phyloP scores from a whole-genome alignment of 2,329 filamentous ascomycete genomes.

The Atkinsonella hypoxylon region DNA sequence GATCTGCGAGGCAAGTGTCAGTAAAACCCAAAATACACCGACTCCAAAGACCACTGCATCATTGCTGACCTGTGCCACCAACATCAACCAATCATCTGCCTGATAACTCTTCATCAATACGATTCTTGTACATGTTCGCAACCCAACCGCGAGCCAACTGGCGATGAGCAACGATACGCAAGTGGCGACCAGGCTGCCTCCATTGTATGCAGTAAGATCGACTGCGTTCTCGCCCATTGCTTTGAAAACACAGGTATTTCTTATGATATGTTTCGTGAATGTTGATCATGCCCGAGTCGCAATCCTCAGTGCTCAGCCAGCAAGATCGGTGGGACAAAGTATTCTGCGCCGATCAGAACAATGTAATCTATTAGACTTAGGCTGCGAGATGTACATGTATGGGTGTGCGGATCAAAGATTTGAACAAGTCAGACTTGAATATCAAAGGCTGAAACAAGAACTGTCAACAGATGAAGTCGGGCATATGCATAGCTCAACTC shows the following conservation, averaged over 20 bases:
- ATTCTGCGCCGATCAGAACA: background rate
- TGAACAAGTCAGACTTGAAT: background rate
- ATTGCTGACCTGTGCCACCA: conserved; percentile 30
- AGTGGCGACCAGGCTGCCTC: conserved; percentile 23
- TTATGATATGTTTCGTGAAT: background rate
- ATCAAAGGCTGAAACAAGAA: background rate
- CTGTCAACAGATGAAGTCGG: background rate
- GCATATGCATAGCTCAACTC: background rate
- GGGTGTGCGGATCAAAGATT: background rate
- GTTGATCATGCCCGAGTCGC: conserved; percentile 1
- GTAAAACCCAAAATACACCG: conserved; percentile 2
- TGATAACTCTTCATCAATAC: conserved; percentile 33
- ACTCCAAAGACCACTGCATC: background rate
- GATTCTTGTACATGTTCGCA: conserved; percentile 32
- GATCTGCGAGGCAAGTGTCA: conserved; percentile 16
- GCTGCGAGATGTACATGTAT: background rate
- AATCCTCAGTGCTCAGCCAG: background rate
- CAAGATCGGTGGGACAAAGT: background rate
- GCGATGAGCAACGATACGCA: conserved; percentile 25
- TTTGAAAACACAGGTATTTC: background rate
- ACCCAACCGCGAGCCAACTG: conserved; percentile 29
- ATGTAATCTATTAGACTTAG: background rate
- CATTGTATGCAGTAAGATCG: conserved; percentile 27
- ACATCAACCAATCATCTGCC: conserved; percentile 43
- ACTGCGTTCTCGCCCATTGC: conserved; percentile 19